Percentiles rank a stretch among this genome's conserved stretches.
Evolutionary conservation across 1,284 basidiomycete species (phyloP).

Genomic region (Takashimella tepidaria): DNA sequence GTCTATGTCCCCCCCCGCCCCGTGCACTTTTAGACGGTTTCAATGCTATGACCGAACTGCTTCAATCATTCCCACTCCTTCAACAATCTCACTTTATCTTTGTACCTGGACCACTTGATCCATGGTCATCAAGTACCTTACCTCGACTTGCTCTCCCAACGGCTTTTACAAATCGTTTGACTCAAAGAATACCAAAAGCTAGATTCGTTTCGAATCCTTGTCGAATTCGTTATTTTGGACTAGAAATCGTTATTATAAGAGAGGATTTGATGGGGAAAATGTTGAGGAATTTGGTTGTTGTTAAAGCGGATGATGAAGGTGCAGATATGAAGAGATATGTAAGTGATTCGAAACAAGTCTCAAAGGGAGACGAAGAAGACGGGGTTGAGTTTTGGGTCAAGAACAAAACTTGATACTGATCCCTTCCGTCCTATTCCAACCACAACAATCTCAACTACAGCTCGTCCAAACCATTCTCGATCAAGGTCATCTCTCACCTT

Average conservation of each 20-base stretch:
- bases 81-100: constrained; percentile 83
- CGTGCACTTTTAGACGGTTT: constrained; percentile 64
- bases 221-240: constrained; percentile 88
- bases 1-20: not conserved
- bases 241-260: constrained; percentile 90
- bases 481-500: constrained; percentile 82
- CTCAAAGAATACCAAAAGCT: constrained; percentile 65
- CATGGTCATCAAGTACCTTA: constrained; percentile 68
- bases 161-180: constrained; percentile 64
- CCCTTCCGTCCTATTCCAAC: too few species aligned
- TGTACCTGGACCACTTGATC: constrained; percentile 88
- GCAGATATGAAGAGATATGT: constrained; percentile 79
- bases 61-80: constrained; percentile 74
- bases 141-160: constrained; percentile 76
- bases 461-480: constrained; percentile 89
- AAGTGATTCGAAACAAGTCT: too few species aligned
- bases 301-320: constrained; percentile 70
- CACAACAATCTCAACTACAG: too few species aligned
- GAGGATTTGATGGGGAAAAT: constrained; percentile 93
- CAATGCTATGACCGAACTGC: constrained; percentile 75
- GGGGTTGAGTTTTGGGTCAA: too few species aligned
- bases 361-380: too few species aligned
- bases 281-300: constrained; percentile 81
- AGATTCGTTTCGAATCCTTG: constrained; percentile 89
- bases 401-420: too few species aligned